Percentiles rank a stretch among this genome's conserved stretches.
These are phyloP conservation scores for Nicotiana paniculata DNA, from an alignment of 257 asterid species.

Conservation along the genomic window DNA sequence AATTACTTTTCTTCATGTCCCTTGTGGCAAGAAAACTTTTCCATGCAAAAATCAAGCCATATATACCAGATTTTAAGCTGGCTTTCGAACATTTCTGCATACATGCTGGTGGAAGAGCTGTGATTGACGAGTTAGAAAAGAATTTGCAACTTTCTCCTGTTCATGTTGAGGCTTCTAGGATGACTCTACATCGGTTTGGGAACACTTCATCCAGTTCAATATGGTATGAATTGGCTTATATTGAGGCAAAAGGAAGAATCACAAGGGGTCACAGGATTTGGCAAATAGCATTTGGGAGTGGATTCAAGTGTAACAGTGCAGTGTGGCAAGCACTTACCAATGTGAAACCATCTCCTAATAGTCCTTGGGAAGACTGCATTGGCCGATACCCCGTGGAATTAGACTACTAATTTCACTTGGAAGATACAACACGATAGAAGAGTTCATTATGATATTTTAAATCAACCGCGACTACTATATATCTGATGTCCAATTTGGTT, in stretches of 20 bases:
- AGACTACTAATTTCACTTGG: background rate
- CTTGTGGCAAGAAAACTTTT: slow-evolving; percentile 21
- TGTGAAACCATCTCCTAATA: slow-evolving; percentile 25
- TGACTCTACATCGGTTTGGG: slow-evolving; percentile 43
- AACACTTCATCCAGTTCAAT: slow-evolving; percentile 45
- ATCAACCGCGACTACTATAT: background rate
- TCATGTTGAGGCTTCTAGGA: slow-evolving; percentile 40
- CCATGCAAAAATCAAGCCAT: slow-evolving; percentile 20
- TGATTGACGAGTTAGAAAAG: slow-evolving; percentile 42
- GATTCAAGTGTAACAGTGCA: slow-evolving; percentile 25
- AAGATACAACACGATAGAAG: background rate
- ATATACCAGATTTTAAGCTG: slow-evolving; percentile 37
- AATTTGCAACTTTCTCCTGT: slow-evolving; percentile 23
- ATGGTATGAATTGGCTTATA: slow-evolving; percentile 43
- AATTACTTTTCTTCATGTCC: slow-evolving; percentile 25
- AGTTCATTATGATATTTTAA: too few relatives aligned
- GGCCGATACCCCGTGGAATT: slow-evolving; percentile 26
- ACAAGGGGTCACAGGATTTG: slow-evolving; percentile 31
- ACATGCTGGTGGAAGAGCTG: slow-evolving; percentile 45
- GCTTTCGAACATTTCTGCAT: slow-evolving; percentile 45
- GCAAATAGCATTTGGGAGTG: slow-evolving; percentile 41
- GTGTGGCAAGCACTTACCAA: slow-evolving; percentile 36
- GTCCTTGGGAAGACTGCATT: slow-evolving; percentile 40
- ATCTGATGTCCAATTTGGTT: too few relatives aligned
- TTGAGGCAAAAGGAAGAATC: slow-evolving; percentile 36